Conservation (phyloP, 202 grass and related monocot genomes). For the Schoenoplectus triqueter region DNA sequence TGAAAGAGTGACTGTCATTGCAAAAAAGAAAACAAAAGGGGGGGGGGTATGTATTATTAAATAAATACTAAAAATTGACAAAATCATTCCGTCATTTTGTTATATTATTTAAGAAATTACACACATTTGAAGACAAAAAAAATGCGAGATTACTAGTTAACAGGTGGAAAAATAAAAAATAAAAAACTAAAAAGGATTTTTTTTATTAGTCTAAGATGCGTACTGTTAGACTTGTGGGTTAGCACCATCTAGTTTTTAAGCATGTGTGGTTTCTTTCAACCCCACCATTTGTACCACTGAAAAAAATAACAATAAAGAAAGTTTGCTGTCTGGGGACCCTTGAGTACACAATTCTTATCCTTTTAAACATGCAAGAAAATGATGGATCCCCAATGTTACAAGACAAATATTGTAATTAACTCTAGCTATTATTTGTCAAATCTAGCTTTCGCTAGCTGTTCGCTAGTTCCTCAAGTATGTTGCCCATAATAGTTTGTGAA, state of each 20-base stretch:
- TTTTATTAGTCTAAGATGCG: background rate
- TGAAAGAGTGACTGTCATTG: too few species aligned
- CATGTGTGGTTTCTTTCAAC: slow-evolving; percentile 15
- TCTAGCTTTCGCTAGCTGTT: too few species aligned
- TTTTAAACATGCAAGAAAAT: background rate
- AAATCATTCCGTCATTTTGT: too few species aligned
- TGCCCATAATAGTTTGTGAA: too few species aligned
- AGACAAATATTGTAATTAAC: too few species aligned
- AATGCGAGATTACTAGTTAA: too few species aligned
- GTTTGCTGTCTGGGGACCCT: slow-evolving; percentile 3
- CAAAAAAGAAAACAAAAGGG: too few species aligned
- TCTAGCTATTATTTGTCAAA: background rate
- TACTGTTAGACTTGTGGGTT: background rate
- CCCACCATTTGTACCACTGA: background rate
- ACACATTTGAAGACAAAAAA: background rate
- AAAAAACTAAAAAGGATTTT: background rate
- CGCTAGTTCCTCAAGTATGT: too few species aligned
- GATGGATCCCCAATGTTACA: background rate
- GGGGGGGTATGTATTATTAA: too few species aligned
- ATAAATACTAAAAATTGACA: too few species aligned
- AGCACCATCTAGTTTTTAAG: background rate
- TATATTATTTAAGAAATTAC: background rate
- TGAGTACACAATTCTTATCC: background rate
- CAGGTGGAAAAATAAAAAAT: background rate
- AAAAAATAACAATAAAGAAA: background rate